Conservation (phyloP, 2,329 filamentous ascomycete genomes). For the Cladophialophora carrionii region DNA sequence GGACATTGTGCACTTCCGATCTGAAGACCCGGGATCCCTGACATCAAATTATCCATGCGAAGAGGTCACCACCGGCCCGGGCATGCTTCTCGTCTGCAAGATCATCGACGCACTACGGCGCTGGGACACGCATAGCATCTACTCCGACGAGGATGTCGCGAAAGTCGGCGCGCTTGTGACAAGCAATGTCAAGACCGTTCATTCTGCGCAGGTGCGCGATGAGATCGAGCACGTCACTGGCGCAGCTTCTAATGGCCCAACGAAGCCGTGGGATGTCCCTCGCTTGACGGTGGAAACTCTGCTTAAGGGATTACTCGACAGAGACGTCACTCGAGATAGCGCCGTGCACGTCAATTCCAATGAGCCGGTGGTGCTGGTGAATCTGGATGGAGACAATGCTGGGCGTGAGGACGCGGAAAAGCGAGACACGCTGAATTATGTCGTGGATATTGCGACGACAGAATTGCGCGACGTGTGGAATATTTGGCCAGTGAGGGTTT, state of each 20-base stretch:
- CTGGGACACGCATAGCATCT: neutral
- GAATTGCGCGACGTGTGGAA: conserved; percentile 29
- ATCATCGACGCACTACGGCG: conserved; percentile 1
- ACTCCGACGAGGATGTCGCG: neutral
- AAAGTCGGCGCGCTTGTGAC: neutral
- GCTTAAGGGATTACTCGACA: conserved; percentile 26
- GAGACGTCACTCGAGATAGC: conserved; percentile 14
- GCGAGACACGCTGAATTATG: neutral
- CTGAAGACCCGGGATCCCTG: neutral
- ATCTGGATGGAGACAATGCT: conserved; percentile 10
- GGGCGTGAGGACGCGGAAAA: neutral
- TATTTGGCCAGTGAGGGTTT: conserved; percentile 36
- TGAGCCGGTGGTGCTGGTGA: conserved; percentile 37
- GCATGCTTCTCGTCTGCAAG: conserved; percentile 4
- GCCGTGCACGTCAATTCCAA: conserved; percentile 36
- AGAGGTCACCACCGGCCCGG: conserved; percentile 1
- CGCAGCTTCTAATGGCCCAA: neutral
- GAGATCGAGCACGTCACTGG: neutral
- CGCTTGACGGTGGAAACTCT: conserved; percentile 16
- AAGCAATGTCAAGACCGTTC: neutral
- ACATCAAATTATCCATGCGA: neutral
- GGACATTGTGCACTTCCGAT: conserved; percentile 1
- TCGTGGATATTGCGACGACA: conserved; percentile 20
- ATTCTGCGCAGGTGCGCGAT: conserved; percentile 4
- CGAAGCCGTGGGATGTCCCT: neutral